phyloP scores from a whole-genome alignment of 345 rosid genomes.

The Nasturtium officinale region DNA sequence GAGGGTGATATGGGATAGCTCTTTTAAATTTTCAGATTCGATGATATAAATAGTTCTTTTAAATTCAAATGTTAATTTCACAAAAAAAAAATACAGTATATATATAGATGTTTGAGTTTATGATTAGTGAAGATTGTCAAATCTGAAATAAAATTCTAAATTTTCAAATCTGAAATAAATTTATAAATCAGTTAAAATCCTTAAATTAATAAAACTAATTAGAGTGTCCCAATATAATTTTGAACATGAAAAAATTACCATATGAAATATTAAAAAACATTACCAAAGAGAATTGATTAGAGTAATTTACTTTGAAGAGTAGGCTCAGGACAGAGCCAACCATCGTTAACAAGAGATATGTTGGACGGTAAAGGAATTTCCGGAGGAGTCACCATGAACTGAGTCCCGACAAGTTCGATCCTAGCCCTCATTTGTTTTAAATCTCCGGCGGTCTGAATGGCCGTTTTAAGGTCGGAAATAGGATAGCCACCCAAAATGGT shows the following conservation, averaged over 20 bases:
- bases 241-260: not conserved
- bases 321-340: slow-evolving; percentile 64
- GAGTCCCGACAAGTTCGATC: slow-evolving; percentile 76
- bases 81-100: not conserved
- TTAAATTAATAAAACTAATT: not conserved
- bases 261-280: not conserved
- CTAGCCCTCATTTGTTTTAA: slow-evolving; percentile 66
- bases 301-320: slow-evolving; percentile 40
- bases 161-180: not conserved
- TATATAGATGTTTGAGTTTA: not conserved
- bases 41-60: not conserved
- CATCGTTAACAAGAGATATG: slow-evolving; percentile 80
- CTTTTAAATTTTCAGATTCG: not conserved
- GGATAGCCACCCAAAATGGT: slow-evolving; percentile 82
- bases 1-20: too few relatives aligned
- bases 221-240: not conserved
- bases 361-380: slow-evolving; percentile 65
- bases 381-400: slow-evolving; percentile 73
- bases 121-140: not conserved
- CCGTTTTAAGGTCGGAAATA: slow-evolving; percentile 69
- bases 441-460: slow-evolving; percentile 91
- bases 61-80: not conserved
- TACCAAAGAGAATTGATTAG: not conserved
- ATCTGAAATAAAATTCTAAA: not conserved
- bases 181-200: not conserved